phyloP scores from a whole-genome alignment of 345 rosid genomes.

The Mercurialis annua region DNA sequence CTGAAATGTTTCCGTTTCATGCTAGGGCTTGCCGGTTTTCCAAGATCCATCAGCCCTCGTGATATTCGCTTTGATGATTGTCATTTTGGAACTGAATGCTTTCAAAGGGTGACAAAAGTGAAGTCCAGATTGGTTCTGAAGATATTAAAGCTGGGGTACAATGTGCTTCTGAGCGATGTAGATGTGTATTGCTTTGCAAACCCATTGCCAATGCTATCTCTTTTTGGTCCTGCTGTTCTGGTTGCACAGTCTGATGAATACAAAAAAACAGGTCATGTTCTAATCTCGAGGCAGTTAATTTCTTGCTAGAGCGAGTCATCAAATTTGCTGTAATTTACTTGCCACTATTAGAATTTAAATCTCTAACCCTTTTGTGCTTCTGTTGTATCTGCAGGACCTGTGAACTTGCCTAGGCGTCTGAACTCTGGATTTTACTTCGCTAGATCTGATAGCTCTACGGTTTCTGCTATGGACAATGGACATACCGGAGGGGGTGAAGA shows the following conservation, averaged over 20 bases:
- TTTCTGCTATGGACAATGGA: constrained; percentile 54
- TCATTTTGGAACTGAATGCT: constrained; percentile 91
- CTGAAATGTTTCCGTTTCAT: constrained; percentile 16
- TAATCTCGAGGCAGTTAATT: constrained; percentile 6
- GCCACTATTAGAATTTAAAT: too few relatives aligned
- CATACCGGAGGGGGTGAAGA: constrained; percentile 60
- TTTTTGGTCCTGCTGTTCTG: constrained; percentile 73
- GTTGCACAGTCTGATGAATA: constrained; percentile 85
- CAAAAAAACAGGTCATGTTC: constrained; percentile 54
- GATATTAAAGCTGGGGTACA: constrained; percentile 82
- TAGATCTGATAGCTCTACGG: constrained; percentile 49
- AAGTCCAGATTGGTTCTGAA: constrained; percentile 81
- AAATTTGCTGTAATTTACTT: background rate
- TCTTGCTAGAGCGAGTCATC: background rate
- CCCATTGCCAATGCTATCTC: constrained; percentile 62
- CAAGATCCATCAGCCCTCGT: constrained; percentile 63
- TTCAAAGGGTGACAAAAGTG: constrained; percentile 84
- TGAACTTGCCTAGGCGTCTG: constrained; percentile 81
- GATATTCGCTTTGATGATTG: constrained; percentile 85
- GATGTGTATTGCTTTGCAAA: constrained; percentile 87
- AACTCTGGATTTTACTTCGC: constrained; percentile 92
- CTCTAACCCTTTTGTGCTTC: too few relatives aligned
- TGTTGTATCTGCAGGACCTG: too few relatives aligned
- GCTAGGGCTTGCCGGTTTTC: constrained; percentile 85
- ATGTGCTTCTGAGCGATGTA: constrained; percentile 83